phyloP scores from a whole-genome alignment of 345 rosid genomes.

The Iberis pinnata region DNA sequence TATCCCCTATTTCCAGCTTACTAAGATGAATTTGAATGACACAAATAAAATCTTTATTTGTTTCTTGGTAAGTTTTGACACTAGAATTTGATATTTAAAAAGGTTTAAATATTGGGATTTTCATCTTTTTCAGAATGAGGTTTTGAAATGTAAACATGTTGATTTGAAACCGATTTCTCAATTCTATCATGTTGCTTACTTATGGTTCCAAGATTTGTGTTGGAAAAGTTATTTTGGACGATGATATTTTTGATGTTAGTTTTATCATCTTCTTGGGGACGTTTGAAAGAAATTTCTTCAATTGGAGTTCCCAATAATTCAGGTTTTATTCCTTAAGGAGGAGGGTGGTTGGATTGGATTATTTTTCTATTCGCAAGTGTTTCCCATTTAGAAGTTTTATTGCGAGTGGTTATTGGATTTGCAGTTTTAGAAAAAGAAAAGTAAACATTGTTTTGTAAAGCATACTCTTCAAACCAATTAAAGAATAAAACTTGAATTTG shows the following conservation, averaged over 20 bases:
- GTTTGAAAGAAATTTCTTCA: neutral
- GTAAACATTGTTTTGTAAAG: neutral
- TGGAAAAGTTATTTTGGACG: too few species aligned
- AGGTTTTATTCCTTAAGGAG: neutral
- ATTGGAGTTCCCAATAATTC: neutral
- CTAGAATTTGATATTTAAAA: neutral
- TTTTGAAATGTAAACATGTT: neutral
- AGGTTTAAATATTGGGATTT: neutral
- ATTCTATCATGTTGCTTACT: neutral
- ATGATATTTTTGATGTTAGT: too few species aligned
- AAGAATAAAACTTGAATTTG: neutral
- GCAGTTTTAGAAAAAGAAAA: neutral
- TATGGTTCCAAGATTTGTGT: too few species aligned
- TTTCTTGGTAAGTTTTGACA: neutral
- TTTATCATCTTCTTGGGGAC: too few species aligned
- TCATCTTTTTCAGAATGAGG: neutral
- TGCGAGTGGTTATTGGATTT: neutral
- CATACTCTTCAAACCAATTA: neutral
- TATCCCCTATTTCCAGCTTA: neutral
- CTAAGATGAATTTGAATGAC: neutral
- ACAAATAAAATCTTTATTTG: neutral
- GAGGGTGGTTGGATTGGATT: neutral
- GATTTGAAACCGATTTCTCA: neutral
- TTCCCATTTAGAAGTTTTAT: neutral
- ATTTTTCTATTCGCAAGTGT: neutral